These are phyloP conservation scores for Capsella bursapastoris DNA, from an alignment of 345 rosid genomes.

Conservation along the genomic window DNA sequence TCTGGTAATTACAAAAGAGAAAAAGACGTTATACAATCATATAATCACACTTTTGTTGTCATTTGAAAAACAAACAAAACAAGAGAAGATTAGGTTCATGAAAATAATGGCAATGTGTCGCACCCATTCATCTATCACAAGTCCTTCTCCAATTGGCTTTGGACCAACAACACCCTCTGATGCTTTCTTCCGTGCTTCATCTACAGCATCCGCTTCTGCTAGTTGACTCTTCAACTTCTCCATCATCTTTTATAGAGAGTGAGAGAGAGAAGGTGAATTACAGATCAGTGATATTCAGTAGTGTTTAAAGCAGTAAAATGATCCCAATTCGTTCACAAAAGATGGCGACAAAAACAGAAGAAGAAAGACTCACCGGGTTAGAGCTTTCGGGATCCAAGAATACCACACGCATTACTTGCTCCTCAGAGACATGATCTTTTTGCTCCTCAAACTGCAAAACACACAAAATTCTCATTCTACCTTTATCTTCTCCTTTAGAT, in stretches of 20 bases:
- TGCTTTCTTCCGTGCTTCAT: constrained; percentile 81
- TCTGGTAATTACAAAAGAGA: constrained; percentile 48
- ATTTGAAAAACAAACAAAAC: not conserved
- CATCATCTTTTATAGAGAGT: constrained; percentile 29
- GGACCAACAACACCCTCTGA: constrained; percentile 66
- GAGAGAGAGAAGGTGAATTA: not conserved
- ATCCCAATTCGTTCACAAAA: not conserved
- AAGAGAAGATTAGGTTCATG: not conserved
- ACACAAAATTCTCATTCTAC: not conserved
- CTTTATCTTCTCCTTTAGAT: not conserved
- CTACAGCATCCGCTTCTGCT: constrained; percentile 84
- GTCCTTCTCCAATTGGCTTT: constrained; percentile 90
- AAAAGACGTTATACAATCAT: constrained; percentile 8
- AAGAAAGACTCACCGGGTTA: constrained; percentile 60
- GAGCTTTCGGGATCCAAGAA: constrained; percentile 83
- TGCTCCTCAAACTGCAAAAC: constrained; percentile 85
- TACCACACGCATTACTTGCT: constrained; percentile 81
- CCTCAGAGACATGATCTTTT: constrained; percentile 75
- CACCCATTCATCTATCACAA: constrained; percentile 98
- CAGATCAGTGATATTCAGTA: not conserved
- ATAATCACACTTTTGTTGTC: not conserved
- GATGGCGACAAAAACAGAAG: constrained; percentile 8
- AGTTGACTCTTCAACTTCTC: constrained; percentile 81
- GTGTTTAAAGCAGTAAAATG: not conserved
- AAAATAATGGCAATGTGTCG: constrained; percentile 30